Evolutionary conservation across 139 green algal genomes (phyloP).

Genomic region (Closterium sp.): DNA sequence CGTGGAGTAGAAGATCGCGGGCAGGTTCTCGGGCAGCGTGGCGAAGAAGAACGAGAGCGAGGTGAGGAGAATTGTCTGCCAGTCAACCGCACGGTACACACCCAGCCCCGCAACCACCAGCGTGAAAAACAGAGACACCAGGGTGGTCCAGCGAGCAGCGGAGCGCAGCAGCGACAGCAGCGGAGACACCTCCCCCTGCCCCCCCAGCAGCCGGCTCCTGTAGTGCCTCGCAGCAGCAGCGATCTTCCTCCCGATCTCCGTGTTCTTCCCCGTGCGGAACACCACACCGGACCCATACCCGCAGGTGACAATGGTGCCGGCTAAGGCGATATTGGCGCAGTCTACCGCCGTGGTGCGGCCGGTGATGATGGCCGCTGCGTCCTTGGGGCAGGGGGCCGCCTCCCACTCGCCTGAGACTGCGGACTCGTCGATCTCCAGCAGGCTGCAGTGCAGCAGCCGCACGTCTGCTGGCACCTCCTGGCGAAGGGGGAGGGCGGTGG

Average conservation of each 20-base stretch:
- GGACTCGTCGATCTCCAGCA: conserved; percentile 2
- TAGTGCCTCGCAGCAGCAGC: not conserved
- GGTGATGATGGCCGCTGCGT: not conserved
- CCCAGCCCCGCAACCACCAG: not conserved
- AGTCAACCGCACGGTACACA: not conserved
- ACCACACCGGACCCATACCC: not conserved
- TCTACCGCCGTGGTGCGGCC: not conserved
- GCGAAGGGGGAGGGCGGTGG: too few relatives aligned
- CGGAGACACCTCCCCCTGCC: not conserved
- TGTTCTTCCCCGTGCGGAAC: not conserved
- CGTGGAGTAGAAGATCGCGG: not conserved
- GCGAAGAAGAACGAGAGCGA: not conserved
- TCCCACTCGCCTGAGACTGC: not conserved
- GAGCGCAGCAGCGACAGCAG: not conserved
- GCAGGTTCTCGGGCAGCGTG: conserved; percentile 6
- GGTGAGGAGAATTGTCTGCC: not conserved
- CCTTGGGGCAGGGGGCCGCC: not conserved
- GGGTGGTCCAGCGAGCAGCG: not conserved
- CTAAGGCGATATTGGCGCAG: not conserved
- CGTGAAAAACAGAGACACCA: not conserved
- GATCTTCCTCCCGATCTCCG: not conserved
- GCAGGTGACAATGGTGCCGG: not conserved
- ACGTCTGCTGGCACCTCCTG: not conserved
- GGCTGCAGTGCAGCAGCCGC: not conserved
- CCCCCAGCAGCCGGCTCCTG: not conserved